Evolutionary conservation across 495 filamentous ascomycete species (phyloP).

Genomic region (Neurospora sp.): DNA sequence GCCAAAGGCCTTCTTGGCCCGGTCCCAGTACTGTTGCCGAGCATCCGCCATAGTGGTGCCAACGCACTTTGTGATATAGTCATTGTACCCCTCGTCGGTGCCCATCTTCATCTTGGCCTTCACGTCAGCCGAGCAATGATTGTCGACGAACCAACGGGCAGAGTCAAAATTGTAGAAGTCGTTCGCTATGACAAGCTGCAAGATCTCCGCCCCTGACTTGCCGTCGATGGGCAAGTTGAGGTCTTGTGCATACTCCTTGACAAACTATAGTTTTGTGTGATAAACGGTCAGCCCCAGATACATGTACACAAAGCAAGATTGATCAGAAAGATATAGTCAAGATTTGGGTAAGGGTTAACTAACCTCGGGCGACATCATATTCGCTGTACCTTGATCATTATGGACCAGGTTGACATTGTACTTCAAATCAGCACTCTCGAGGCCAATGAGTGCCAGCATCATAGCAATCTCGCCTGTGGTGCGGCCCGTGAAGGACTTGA

Average conservation of each 20-base stretch:
- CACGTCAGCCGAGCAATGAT: constrained; percentile 45
- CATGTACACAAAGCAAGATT: neutral
- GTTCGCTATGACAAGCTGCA: neutral
- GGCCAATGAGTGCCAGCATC: constrained; percentile 51
- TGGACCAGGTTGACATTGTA: constrained; percentile 46
- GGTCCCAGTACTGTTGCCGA: constrained; percentile 46
- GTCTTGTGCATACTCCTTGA: neutral
- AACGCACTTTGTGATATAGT: constrained; percentile 59
- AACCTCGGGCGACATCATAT: constrained; percentile 55
- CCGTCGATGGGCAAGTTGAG: neutral
- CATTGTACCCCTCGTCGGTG: constrained; percentile 44
- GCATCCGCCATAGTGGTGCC: constrained; percentile 35
- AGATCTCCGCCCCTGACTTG: neutral
- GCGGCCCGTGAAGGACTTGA: constrained; percentile 19
- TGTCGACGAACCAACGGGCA: constrained; percentile 65
- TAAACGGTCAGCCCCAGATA: neutral
- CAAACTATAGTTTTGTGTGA: neutral
- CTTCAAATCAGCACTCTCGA: constrained; percentile 58
- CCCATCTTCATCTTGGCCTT: constrained; percentile 37
- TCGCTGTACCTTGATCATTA: constrained; percentile 55
- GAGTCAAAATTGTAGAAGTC: constrained; percentile 54
- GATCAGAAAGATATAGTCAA: neutral
- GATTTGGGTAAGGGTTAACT: neutral
- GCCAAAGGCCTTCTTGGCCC: constrained; percentile 33
- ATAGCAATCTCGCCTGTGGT: constrained; percentile 50